Evolutionary conservation across 1,139 yeast species (phyloP).

Genomic region (Kurtzmaniella quercitrusa): DNA sequence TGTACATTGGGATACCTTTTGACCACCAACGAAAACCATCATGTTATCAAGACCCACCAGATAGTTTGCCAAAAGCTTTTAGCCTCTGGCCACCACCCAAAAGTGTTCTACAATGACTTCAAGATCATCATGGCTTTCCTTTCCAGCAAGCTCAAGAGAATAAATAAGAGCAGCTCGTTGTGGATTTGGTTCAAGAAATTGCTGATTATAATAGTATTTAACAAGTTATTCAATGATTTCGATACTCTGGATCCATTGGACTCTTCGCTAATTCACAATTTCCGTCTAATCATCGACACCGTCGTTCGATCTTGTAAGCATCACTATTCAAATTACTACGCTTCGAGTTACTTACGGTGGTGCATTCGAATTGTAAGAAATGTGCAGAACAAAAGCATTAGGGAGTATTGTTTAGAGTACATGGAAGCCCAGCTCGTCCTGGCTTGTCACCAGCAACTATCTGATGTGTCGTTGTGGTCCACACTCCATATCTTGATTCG

Average conservation of each 20-base stretch:
- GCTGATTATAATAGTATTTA: constrained; percentile 14
- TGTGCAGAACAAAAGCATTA: constrained; percentile 2
- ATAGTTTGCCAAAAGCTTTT: constrained; percentile 15
- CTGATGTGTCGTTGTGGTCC: constrained; percentile 36
- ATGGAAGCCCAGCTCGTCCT: constrained; percentile 7
- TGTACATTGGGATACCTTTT: constrained; percentile 33
- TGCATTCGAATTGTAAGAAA: constrained; percentile 13
- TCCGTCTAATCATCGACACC: constrained; percentile 14
- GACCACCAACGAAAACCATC: constrained; percentile 41
- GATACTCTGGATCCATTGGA: neutral
- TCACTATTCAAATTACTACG: constrained; percentile 43
- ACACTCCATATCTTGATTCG: constrained; percentile 10
- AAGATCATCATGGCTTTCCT: constrained; percentile 28
- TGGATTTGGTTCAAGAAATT: constrained; percentile 35
- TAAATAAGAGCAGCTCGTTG: constrained; percentile 42
- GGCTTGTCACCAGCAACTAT: constrained; percentile 19
- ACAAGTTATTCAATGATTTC: constrained; percentile 3
- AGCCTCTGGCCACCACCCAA: constrained; percentile 7
- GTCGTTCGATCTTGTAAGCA: constrained; percentile 26
- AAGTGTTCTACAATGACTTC: constrained; percentile 20
- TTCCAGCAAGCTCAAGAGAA: constrained; percentile 29
- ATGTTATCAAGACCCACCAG: constrained; percentile 29
- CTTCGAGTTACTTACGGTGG: constrained; percentile 32
- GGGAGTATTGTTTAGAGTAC: constrained; percentile 3
- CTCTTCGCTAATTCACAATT: neutral